phyloP scores from a whole-genome alignment of 2,329 filamentous ascomycete genomes.

The Torrubiellomyces zombiae region DNA sequence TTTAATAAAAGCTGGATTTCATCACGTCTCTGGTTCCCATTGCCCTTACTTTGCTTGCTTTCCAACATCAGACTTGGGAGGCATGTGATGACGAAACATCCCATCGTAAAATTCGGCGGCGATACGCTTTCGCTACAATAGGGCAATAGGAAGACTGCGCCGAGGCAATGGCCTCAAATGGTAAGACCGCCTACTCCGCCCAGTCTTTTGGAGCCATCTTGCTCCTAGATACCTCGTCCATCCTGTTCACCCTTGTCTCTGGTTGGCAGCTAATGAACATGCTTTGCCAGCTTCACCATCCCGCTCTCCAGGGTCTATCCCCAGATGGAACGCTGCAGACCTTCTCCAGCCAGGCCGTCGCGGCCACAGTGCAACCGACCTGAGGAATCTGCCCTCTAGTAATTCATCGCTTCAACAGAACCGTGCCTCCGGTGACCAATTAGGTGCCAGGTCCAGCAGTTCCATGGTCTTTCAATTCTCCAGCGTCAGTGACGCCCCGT shows the following conservation, averaged over 20 bases:
- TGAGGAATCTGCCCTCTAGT: conserved; percentile 10
- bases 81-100: too few relatives aligned
- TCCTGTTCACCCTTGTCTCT: too few relatives aligned
- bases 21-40: neutral
- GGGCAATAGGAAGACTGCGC: too few relatives aligned
- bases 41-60: conserved; percentile 1
- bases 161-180: conserved; percentile 5
- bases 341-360: conserved; percentile 21
- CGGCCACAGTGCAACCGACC: conserved; percentile 12
- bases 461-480: conserved; percentile 26
- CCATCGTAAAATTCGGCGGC: too few relatives aligned
- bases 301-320: conserved; percentile 11
- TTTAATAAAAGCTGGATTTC: too few relatives aligned
- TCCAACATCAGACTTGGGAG: too few relatives aligned
- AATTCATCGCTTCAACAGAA: conserved; percentile 8
- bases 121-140: too few relatives aligned
- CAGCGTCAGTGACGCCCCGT: conserved; percentile 17
- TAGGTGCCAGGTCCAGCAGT: conserved; percentile 12
- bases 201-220: neutral
- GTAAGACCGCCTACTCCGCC: conserved; percentile 1
- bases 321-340: conserved; percentile 24
- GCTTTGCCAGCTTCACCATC: conserved; percentile 12
- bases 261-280: conserved; percentile 3
- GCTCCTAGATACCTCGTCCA: too few relatives aligned
- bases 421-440: conserved; percentile 7